Base-by-base conservation (phyloP, 306 rosid species). In the Parietaria judaica region DNA sequence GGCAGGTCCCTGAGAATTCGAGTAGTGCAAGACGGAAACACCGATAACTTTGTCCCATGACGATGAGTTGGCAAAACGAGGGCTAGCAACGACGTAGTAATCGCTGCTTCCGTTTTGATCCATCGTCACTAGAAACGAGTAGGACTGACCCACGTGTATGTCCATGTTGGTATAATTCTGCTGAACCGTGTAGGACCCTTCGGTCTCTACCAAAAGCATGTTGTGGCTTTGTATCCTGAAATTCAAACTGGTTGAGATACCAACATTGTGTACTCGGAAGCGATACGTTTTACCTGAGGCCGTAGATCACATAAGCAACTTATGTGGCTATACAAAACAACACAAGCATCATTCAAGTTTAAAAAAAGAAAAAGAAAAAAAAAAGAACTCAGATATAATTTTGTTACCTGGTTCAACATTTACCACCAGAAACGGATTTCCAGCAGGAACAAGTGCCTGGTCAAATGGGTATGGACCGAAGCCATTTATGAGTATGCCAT, bases 61-160 rank as follows among this genome's bases (percentile, higher is more conserved):
- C 39, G 94, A 77, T 56, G 86, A 80, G 62, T 88, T 85, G 72
- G 81, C 96, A 65, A 85, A 88, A 51, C 83, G 84, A 62, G 96
- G 84, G 72, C 86, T 85, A 17, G 94, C 94, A 67, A 83, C 83
- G 60, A 88, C 76, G 64, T 85, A 88, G 86, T 88, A 88, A 75
- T 88, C 94, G 54, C 73, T 73, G 71, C 76, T 83, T 70, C 88
- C 86, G 69, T 85, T 85, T 79, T 88, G 96, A 79, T 88, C 96
- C 96, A 81, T 85, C 15, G 96, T 83, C 47, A 88, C 90, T 80
- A 88, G 76, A 81, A 88, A 85, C 17, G 96, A 88, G 64, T 80
- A 88, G 8, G 96, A 88, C 79, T 85, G 94, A 60, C 96, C 96
- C 51, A 88, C 94, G 45, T 88, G 96, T 68, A 88, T 78, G 73